Conservation (phyloP, 2,329 filamentous ascomycete species). For the Arachnomyces sp. region DNA sequence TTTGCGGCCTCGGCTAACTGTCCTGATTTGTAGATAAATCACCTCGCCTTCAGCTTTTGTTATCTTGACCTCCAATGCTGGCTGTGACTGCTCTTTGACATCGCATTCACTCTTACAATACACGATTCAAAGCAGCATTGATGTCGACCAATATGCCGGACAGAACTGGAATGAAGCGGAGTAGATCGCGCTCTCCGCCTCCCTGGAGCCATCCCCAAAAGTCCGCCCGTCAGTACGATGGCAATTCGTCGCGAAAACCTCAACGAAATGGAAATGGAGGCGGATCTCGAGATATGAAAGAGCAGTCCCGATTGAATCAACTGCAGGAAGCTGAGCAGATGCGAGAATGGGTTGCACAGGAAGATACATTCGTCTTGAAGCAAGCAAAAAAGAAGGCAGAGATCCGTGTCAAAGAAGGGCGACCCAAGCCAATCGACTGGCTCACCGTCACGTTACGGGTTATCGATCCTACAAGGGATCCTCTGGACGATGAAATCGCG, state of each 20-base stretch:
- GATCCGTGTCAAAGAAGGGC: slow-evolving; percentile 82
- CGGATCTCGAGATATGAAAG: slow-evolving; percentile 28
- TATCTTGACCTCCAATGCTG: not conserved
- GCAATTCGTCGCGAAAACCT: slow-evolving; percentile 19
- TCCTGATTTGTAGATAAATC: not conserved
- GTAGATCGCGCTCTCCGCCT: slow-evolving; percentile 35
- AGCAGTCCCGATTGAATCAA: slow-evolving; percentile 41
- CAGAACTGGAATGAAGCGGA: slow-evolving; percentile 29
- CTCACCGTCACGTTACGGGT: slow-evolving; percentile 84
- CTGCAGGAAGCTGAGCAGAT: slow-evolving; percentile 70
- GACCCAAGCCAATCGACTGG: slow-evolving; percentile 88
- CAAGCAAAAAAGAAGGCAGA: slow-evolving; percentile 98
- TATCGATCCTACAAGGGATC: slow-evolving; percentile 73
- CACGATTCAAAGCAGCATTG: not conserved
- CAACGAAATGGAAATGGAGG: slow-evolving; percentile 17
- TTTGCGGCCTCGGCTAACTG: slow-evolving; percentile 4
- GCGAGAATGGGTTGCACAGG: slow-evolving; percentile 78
- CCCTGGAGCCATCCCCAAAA: slow-evolving; percentile 33
- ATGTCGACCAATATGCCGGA: slow-evolving; percentile 30
- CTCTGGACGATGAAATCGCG: slow-evolving; percentile 70
- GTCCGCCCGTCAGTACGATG: slow-evolving; percentile 26
- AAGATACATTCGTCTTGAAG: slow-evolving; percentile 91
- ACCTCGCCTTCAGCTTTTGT: not conserved
- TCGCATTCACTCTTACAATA: not conserved
- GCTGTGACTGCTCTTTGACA: not conserved